These are phyloP conservation scores for Anisogramma anomala DNA, from an alignment of 2,329 filamentous ascomycete species.

Conservation along the genomic window DNA sequence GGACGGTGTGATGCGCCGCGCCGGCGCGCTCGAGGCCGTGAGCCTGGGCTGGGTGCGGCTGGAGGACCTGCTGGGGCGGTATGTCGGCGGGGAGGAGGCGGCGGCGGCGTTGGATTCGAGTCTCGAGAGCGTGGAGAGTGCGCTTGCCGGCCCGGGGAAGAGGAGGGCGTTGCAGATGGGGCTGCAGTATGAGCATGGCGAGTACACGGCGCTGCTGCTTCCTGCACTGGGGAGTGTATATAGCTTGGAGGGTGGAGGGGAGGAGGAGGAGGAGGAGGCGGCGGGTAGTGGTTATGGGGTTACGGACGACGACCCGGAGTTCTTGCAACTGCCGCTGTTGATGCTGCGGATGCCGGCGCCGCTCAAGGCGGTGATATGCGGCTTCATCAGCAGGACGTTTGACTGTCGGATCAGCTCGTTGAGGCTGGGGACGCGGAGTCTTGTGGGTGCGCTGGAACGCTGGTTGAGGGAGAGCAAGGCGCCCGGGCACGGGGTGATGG, in stretches of 20 bases:
- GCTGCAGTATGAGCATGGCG: slow-evolving; percentile 41
- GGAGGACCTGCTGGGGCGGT: slow-evolving; percentile 18
- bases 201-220: slow-evolving; percentile 39
- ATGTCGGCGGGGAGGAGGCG: slow-evolving; percentile 20
- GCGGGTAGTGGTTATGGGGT: too few species aligned
- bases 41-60: slow-evolving; percentile 34
- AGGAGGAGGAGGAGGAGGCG: background rate
- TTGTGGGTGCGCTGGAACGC: slow-evolving; percentile 38
- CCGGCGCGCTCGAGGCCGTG: slow-evolving; percentile 35
- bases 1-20: slow-evolving; percentile 27
- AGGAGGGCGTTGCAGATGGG: slow-evolving; percentile 31
- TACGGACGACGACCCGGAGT: too few species aligned
- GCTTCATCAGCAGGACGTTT: slow-evolving; percentile 42
- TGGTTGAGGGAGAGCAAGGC: slow-evolving; percentile 34
- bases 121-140: slow-evolving; percentile 5
- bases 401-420: slow-evolving; percentile 44
- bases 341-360: slow-evolving; percentile 44
- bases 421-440: slow-evolving; percentile 37
- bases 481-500: slow-evolving; percentile 22
- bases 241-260: background rate
- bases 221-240: slow-evolving; percentile 22
- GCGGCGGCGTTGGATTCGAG: slow-evolving; percentile 3
- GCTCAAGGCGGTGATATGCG: slow-evolving; percentile 36
- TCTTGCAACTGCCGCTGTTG: slow-evolving; percentile 39
- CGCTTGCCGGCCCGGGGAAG: slow-evolving; percentile 16